Evolutionary conservation across 306 rosid genomes (phyloP).

Genomic region (Urtica urens): DNA sequence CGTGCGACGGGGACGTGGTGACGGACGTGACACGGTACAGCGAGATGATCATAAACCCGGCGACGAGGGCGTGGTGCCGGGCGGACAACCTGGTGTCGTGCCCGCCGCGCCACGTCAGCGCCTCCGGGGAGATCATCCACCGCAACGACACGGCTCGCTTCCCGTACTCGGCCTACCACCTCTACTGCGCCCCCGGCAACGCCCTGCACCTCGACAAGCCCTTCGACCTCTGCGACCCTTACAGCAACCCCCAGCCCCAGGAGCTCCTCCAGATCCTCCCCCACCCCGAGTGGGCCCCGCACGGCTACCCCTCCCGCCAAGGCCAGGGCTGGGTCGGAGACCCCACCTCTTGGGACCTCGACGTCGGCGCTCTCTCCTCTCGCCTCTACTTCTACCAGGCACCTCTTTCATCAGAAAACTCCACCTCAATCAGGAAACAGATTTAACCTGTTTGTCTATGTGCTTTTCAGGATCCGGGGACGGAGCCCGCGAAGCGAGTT

Average conservation of each 20-base stretch:
- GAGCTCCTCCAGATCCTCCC: conserved; percentile 51
- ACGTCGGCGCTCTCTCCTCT: conserved; percentile 40
- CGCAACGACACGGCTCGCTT: conserved; percentile 41
- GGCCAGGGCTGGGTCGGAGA: conserved; percentile 58
- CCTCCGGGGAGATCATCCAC: conserved; percentile 25
- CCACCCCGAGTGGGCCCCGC: conserved; percentile 47
- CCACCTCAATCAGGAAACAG: too few relatives aligned
- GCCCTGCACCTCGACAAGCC: conserved; percentile 30
- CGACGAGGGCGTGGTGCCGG: conserved; percentile 27
- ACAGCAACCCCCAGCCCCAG: conserved; percentile 52
- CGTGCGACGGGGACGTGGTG: conserved; percentile 31
- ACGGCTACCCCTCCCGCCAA: conserved; percentile 37
- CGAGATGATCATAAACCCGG: conserved; percentile 46
- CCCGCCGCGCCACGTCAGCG: conserved; percentile 39
- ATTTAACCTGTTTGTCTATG: too few relatives aligned
- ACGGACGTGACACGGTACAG: conserved; percentile 45
- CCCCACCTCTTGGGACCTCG: conserved; percentile 46
- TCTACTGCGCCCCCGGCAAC: conserved; percentile 43
- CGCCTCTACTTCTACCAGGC: conserved; percentile 49
- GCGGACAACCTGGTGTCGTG: conserved; percentile 33
- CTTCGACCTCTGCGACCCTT: conserved; percentile 43
- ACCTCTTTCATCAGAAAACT: not conserved
- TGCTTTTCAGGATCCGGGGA: conserved; percentile 36
- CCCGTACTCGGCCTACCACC: conserved; percentile 47
- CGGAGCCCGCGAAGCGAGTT: conserved; percentile 31